Percentiles rank a stretch among this genome's conserved stretches.
Conservation (phyloP, 805 yeast species). For the Myxozyma melibiosi region DNA sequence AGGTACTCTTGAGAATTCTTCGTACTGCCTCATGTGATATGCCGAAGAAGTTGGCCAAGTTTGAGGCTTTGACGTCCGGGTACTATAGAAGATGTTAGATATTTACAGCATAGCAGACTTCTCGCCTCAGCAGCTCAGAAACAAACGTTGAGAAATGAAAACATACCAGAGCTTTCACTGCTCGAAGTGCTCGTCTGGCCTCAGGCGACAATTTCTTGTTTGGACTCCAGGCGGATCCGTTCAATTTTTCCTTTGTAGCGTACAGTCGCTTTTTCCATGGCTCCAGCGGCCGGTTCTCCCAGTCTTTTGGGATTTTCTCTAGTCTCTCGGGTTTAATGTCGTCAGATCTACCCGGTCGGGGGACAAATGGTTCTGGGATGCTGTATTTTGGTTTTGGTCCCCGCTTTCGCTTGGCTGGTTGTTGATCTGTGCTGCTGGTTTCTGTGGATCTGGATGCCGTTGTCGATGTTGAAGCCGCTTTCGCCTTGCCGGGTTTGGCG, state of each 20-base stretch:
- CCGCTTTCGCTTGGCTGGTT: not conserved
- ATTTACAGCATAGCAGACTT: not conserved
- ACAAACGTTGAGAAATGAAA: too few relatives aligned
- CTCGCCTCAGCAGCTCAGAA: too few relatives aligned
- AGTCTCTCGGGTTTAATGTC: slow-evolving; percentile 2
- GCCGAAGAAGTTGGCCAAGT: slow-evolving; percentile 63
- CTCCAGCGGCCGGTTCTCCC: slow-evolving; percentile 53
- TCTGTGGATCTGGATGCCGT: too few relatives aligned
- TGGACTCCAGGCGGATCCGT: slow-evolving; percentile 66
- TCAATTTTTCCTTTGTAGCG: slow-evolving; percentile 62
- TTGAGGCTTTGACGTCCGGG: slow-evolving; percentile 64
- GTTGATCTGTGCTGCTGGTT: not conserved
- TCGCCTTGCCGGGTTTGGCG: too few relatives aligned
- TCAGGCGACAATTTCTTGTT: slow-evolving; percentile 64
- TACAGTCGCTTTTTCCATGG: slow-evolving; percentile 73
- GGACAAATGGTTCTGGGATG: slow-evolving; percentile 13
- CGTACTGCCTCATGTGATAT: slow-evolving; percentile 82
- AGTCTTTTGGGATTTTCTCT: slow-evolving; percentile 45
- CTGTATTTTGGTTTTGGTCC: slow-evolving; percentile 1
- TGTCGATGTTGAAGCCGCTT: too few relatives aligned
- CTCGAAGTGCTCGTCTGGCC: slow-evolving; percentile 65
- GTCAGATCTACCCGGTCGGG: slow-evolving; percentile 7
- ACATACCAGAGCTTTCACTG: slow-evolving; percentile 50
- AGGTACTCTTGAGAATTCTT: slow-evolving; percentile 72
- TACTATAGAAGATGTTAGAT: slow-evolving; percentile 32